phyloP scores from a whole-genome alignment of 2,329 filamentous ascomycete species.

The Onygenales sp. region DNA sequence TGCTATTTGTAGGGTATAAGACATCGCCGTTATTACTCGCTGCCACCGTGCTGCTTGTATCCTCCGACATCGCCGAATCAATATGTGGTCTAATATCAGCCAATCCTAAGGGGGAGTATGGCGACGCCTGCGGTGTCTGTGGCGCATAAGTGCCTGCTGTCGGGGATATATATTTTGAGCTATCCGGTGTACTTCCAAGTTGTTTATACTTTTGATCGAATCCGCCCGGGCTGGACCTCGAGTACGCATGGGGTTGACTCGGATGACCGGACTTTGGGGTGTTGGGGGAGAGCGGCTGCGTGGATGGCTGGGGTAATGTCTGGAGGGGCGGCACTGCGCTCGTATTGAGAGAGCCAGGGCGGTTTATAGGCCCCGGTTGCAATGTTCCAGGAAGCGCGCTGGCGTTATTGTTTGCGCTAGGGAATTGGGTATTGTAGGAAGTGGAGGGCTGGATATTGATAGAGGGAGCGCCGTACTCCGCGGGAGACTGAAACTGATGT shows the following conservation, averaged over 20 bases:
- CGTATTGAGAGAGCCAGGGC: constrained; percentile 43
- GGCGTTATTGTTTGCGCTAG: constrained; percentile 26
- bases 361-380: constrained; percentile 44
- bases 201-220: constrained; percentile 54
- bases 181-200: constrained; percentile 55
- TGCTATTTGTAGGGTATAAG: constrained; percentile 65
- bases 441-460: constrained; percentile 53
- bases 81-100: constrained; percentile 84
- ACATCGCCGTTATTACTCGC: constrained; percentile 57
- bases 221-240: constrained; percentile 70
- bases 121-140: constrained; percentile 49
- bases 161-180: constrained; percentile 53
- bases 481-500: constrained; percentile 41
- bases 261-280: constrained; percentile 58
- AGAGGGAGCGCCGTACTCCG: constrained; percentile 43
- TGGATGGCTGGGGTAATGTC: constrained; percentile 43
- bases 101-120: constrained; percentile 81
- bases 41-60: constrained; percentile 47
- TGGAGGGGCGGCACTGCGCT: constrained; percentile 52
- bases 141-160: constrained; percentile 35
- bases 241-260: constrained; percentile 64
- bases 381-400: constrained; percentile 50
- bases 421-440: constrained; percentile 39
- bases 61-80: constrained; percentile 70
- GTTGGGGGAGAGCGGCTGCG: constrained; percentile 32